Evolutionary conservation across 345 rosid genomes (phyloP), one percentile per base, ranked within the genome.

Genomic region (Geranium rotundifolium): DNA sequence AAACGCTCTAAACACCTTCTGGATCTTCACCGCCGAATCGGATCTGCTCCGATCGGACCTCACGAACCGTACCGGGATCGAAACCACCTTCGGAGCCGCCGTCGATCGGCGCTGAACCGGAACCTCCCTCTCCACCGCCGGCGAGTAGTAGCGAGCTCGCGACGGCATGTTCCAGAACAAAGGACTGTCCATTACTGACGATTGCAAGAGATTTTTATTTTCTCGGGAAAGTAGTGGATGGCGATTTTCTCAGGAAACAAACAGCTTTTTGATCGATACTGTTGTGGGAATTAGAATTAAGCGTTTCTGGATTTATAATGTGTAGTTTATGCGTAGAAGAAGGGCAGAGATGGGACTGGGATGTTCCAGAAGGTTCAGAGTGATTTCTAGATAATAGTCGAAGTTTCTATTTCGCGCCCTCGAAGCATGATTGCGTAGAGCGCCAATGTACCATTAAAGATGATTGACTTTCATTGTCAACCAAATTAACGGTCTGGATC

Each of bases 1-100:
- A 57, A 72, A 82, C 2, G 88, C 95, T 18, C 88, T 67, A 17
- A 80, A 66, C 23, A 68, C 78, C 73, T 76, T 80, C 82, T 86
- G 87, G 60, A 86, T 82, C 82, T 64, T 79, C 65, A 70, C 56
- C 9, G 83, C 93, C 34, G 71, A 61, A 1, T 68, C 77, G 19
- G 72, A 23, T 2, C 27, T 23, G 27, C 27, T 23, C 27, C 27
- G 27, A 23, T 23, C 27, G 27, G 27, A 23, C 27, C 27, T 23
- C 27, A 23, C 27, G 27, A 23, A 14, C 46, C 19, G 82, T 6
- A 84, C 86, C 1, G 88, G 88, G 9, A 87, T 78, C 17, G 75
- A 56, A 15, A 81, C 81, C 34, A 82, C 84, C 65, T 63, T 80
- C 29, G 27, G 27, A 23, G 27, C 27, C 27, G 27, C 27, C 27